Evolutionary conservation across 306 rosid species (phyloP), one percentile per base, ranked within the genome.

Genomic region (Pyrus communis): DNA sequence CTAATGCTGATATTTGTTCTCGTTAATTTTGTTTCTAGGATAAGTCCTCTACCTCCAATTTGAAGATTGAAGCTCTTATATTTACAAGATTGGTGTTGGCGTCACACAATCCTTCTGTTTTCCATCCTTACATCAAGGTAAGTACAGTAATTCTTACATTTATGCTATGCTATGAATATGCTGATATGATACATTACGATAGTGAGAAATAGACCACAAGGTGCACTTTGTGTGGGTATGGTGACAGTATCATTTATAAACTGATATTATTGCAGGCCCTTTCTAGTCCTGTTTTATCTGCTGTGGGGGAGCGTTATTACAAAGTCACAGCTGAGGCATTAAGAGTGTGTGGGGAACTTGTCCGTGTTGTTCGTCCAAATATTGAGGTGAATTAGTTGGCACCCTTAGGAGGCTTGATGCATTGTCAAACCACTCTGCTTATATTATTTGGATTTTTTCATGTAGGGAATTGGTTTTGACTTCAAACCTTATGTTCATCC

Each of bases 251-350:
- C 28, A 25, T 14, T 68, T 57, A 35, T 74, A 59, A 8, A 25
- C 45, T 64, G 45, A 61, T 38, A 45, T 70, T 40, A 31, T 78
- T 77, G 77, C 84, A 96, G 99, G 97, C 89, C 82, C 97, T 96
- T 83, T 96, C 99, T 78, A 88, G 89, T 80, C 99, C 99, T 76
- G 96, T 96, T 85, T 82, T 96, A 73, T 89, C 98, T 69, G 98
- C 99, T 78, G 93, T 96, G 69, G 96, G 93, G 77, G 99, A 96
- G 90, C 98, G 99, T 31, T 96, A 96, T 84, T 96, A 96, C 86
- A 96, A 96, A 90, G 99, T 96, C 80, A 92, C 99, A 30, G 99
- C 99, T 61, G 99, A 96, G 86, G 99, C 99, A 46, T 86, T 96
- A 76, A 89, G 98, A 82, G 99, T 92, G 62, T 96, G 99, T 73